Evolutionary conservation across 164 flowering plant species (phyloP).

Genomic region (Berberis thunbergii): DNA sequence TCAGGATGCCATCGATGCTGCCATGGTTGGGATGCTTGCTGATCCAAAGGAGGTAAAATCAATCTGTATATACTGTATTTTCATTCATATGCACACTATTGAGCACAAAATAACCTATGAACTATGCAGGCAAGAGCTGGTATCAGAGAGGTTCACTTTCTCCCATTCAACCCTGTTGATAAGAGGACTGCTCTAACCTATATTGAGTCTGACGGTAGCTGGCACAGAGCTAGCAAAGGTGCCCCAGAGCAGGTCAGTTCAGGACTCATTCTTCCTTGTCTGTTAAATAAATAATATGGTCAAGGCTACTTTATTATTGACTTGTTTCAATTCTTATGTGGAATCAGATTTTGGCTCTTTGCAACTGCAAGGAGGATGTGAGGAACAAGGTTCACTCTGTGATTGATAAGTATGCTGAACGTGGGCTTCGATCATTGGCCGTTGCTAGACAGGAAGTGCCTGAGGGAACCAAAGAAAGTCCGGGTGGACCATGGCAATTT

Average conservation of each 20-base stretch:
- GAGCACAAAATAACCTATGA: neutral
- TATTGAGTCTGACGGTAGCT: conserved; percentile 26
- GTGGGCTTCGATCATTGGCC: conserved; percentile 35
- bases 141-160: conserved; percentile 28
- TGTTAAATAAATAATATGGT: neutral
- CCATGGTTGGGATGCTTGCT: conserved; percentile 37
- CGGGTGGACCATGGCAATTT: conserved; percentile 32
- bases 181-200: conserved; percentile 39
- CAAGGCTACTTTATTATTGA: neutral
- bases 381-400: conserved; percentile 26
- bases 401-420: conserved; percentile 35
- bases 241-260: conserved; percentile 29
- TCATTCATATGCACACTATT: neutral
- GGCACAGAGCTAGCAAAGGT: conserved; percentile 43
- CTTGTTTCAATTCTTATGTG: conserved; percentile 2
- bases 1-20: conserved; percentile 42
- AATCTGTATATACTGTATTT: neutral
- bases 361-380: conserved; percentile 31
- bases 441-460: conserved; percentile 36
- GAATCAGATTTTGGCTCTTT: conserved; percentile 24
- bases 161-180: conserved; percentile 40
- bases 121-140: conserved; percentile 29
- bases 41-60: conserved; percentile 35
- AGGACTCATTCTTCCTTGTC: neutral
- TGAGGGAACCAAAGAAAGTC: conserved; percentile 26